Conservation (phyloP, 495 filamentous ascomycete species). For the Evernia prunastri region DNA sequence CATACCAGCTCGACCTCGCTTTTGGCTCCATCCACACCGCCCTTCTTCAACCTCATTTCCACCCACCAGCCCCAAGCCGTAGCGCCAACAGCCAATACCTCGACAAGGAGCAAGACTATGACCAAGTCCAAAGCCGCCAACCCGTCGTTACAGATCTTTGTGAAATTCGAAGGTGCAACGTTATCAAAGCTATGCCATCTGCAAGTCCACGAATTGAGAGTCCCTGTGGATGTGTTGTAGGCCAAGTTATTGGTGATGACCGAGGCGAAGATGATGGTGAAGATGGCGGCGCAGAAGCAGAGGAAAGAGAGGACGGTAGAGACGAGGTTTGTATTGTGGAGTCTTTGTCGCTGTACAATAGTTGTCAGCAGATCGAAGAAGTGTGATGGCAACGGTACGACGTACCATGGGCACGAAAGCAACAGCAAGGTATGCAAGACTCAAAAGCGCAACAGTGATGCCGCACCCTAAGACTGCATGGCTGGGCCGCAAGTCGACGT, state of each 20-base stretch:
- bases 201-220: conserved; percentile 48
- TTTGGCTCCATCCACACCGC: conserved; percentile 25
- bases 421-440: conserved; percentile 37
- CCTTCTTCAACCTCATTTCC: conserved; percentile 35
- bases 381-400: conserved; percentile 4
- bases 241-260: conserved; percentile 38
- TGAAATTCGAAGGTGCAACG: conserved; percentile 35
- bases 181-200: conserved; percentile 38
- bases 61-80: conserved; percentile 38
- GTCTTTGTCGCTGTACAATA: conserved; percentile 18
- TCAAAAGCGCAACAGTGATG: conserved; percentile 36
- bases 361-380: background rate
- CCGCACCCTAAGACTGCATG: conserved; percentile 42
- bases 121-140: conserved; percentile 39
- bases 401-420: conserved; percentile 43
- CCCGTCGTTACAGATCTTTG: conserved; percentile 39
- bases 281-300: conserved; percentile 39
- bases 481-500: conserved; percentile 43
- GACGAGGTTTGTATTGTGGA: conserved; percentile 37
- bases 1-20: conserved; percentile 23
- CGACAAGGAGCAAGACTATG: conserved; percentile 39
- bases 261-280: conserved; percentile 39
- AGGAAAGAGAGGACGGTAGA: conserved; percentile 33
- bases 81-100: conserved; percentile 38
- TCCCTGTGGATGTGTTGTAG: conserved; percentile 37